Evolutionary conservation across 345 rosid genomes (phyloP).

Genomic region (Hibiscus tridactylites): DNA sequence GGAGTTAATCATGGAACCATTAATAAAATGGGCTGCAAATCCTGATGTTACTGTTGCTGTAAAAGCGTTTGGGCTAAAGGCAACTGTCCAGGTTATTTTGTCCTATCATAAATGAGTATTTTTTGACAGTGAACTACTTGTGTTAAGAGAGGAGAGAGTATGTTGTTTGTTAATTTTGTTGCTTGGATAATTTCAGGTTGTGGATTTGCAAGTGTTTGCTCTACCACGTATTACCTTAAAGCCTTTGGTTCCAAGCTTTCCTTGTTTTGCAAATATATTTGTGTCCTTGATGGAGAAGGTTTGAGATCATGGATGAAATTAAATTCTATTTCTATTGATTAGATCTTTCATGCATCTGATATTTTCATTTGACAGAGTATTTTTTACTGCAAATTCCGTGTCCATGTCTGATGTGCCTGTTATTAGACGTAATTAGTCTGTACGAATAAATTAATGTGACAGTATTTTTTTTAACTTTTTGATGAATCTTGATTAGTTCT

Average conservation of each 20-base stretch:
- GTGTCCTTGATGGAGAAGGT: conserved; percentile 99
- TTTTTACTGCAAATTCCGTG: neutral
- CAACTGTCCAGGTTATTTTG: conserved; percentile 70
- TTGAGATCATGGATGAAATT: conserved; percentile 10
- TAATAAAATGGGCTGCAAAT: conserved; percentile 92
- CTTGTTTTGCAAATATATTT: conserved; percentile 79
- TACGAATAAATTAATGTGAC: neutral
- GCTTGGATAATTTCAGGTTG: conserved; percentile 39
- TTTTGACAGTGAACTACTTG: neutral
- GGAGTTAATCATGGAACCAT: conserved; percentile 93
- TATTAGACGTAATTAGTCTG: neutral
- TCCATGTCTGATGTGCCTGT: neutral
- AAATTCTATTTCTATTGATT: neutral
- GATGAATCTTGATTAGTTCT: neutral
- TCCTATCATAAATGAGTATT: neutral
- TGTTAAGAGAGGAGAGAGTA: neutral
- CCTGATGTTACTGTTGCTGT: conserved; percentile 67
- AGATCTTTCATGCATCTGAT: neutral
- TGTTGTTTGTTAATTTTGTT: conserved; percentile 8
- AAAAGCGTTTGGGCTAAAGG: conserved; percentile 87
- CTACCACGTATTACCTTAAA: conserved; percentile 86
- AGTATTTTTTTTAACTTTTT: neutral
- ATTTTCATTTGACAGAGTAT: neutral
- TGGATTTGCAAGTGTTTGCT: conserved; percentile 91
- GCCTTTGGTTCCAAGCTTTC: conserved; percentile 90